A percentile compares a stretch with the other conserved stretches of the same genome.
These are phyloP conservation scores for Leptosphaerulina australis DNA, from an alignment of 2,329 filamentous ascomycete genomes.

Conservation along the genomic window DNA sequence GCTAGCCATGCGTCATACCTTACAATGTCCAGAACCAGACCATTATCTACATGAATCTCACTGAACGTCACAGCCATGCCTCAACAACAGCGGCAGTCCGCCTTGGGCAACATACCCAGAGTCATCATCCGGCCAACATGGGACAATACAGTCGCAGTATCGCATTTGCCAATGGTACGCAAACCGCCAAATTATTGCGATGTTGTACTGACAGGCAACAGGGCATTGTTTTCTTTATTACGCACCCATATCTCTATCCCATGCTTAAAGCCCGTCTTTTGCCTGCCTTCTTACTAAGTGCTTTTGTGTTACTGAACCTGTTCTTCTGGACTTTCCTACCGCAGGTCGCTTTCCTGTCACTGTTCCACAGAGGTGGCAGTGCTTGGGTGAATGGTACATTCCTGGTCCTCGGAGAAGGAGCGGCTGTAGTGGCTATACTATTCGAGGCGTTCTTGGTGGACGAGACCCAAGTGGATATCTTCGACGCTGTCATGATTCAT, in stretches of 20 bases:
- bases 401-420: slow-evolving; percentile 74
- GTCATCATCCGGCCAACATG: slow-evolving; percentile 40
- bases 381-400: slow-evolving; percentile 92
- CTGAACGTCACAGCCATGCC: slow-evolving; percentile 27
- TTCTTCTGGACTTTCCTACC: slow-evolving; percentile 90
- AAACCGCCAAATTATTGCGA: background rate
- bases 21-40: background rate
- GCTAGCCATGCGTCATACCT: slow-evolving; percentile 14
- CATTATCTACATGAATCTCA: background rate
- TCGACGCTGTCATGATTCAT: slow-evolving; percentile 77
- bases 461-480: slow-evolving; percentile 77
- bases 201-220: slow-evolving; percentile 42
- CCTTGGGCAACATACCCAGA: slow-evolving; percentile 29
- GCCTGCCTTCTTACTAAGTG: slow-evolving; percentile 79
- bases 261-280: slow-evolving; percentile 78
- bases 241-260: slow-evolving; percentile 80
- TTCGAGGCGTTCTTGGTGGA: slow-evolving; percentile 64
- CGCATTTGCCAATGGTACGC: slow-evolving; percentile 42
- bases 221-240: slow-evolving; percentile 82
- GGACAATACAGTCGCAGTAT: slow-evolving; percentile 34
- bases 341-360: slow-evolving; percentile 83
- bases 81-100: slow-evolving; percentile 44
- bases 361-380: slow-evolving; percentile 79
- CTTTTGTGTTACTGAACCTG: slow-evolving; percentile 81
- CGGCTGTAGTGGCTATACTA: slow-evolving; percentile 64